Evolutionary conservation across 169 alveolate genomes (phyloP).

Genomic region (Plasmodium knowlesi): DNA sequence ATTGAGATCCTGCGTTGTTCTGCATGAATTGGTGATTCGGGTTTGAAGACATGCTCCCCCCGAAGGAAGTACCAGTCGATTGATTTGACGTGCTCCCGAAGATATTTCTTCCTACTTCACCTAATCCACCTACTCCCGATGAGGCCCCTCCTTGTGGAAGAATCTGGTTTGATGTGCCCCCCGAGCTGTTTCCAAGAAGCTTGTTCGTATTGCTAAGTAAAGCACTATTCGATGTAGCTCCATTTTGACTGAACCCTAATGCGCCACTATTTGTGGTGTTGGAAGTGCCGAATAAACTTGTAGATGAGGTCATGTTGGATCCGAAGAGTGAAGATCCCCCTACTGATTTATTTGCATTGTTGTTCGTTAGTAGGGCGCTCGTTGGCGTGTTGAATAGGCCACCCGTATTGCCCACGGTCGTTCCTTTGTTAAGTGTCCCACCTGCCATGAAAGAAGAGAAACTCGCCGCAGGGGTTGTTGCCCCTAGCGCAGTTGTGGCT

Average conservation of each 20-base stretch:
- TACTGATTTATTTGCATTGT: not conserved
- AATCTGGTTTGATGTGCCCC: not conserved
- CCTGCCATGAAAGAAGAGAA: not conserved
- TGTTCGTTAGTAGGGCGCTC: constrained; percentile 1
- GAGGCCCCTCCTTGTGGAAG: not conserved
- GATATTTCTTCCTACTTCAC: not conserved
- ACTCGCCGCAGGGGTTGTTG: not conserved
- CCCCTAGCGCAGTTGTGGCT: not conserved
- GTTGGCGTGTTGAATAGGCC: not conserved
- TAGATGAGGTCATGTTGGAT: not conserved
- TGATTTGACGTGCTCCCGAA: not conserved
- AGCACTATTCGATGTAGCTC: not conserved
- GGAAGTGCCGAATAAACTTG: not conserved
- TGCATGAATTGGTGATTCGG: not conserved
- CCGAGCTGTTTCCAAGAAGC: not conserved
- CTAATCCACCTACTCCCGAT: not conserved
- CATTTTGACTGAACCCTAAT: constrained; percentile 19
- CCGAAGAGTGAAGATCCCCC: not conserved
- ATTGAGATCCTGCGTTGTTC: not conserved
- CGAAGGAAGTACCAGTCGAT: not conserved
- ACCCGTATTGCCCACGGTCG: not conserved
- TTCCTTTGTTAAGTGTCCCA: not conserved
- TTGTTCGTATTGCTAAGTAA: not conserved
- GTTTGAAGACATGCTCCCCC: not conserved
- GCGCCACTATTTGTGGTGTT: not conserved